These are phyloP conservation scores for Hydnomerulius pinastri DNA, from an alignment of 768 basidiomycete species.

Conservation along the genomic window DNA sequence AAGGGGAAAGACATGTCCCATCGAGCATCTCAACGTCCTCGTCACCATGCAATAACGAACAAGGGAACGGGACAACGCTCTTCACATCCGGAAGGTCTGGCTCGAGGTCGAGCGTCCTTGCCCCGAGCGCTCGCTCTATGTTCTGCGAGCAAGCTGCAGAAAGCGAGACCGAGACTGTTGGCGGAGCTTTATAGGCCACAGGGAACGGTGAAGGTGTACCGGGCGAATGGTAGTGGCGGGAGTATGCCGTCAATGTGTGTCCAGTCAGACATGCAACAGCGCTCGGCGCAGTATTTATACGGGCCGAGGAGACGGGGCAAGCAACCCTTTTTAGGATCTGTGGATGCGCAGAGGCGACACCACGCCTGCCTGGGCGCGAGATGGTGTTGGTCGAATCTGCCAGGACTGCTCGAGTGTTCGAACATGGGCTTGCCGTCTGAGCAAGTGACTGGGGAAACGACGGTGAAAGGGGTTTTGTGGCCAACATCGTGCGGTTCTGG, in stretches of 20 bases:
- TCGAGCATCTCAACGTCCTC: constrained; percentile 30
- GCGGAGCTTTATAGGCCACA: constrained; percentile 34
- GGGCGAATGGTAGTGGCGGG: constrained; percentile 10
- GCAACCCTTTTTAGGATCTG: constrained; percentile 8
- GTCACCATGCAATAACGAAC: constrained; percentile 23
- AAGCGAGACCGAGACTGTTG: constrained; percentile 41
- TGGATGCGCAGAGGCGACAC: background rate
- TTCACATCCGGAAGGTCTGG: constrained; percentile 30
- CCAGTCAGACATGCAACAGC: constrained; percentile 3
- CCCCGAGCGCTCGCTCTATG: background rate
- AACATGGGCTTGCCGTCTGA: background rate
- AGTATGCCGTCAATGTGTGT: background rate
- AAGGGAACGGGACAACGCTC: constrained; percentile 41
- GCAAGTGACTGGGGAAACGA: background rate
- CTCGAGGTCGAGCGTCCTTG: constrained; percentile 10
- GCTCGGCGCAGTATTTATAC: constrained; percentile 15
- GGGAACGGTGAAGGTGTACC: constrained; percentile 18
- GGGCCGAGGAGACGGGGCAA: constrained; percentile 20
- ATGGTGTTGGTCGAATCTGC: constrained; percentile 28
- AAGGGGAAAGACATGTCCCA: constrained; percentile 17
- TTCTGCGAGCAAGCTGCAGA: constrained; percentile 34
- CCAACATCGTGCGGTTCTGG: constrained; percentile 18
- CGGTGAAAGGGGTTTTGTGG: constrained; percentile 8
- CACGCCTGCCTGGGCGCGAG: constrained; percentile 6
- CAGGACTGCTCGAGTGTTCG: constrained; percentile 21